Conservation (phyloP, 495 filamentous ascomycete species). For the Podospora australis region DNA sequence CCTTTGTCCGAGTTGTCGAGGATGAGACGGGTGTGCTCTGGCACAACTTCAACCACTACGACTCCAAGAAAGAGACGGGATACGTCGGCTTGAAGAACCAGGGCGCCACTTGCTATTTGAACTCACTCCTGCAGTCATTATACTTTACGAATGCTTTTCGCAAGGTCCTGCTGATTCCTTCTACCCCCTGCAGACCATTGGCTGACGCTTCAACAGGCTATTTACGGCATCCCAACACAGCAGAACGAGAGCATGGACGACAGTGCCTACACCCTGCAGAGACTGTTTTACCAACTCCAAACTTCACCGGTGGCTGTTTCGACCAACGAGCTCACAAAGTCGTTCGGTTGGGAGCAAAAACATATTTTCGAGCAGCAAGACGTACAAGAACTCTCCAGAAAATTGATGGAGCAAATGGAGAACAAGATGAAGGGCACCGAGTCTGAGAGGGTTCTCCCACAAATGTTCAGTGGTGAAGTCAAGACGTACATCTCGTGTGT, state of each 20-base stretch:
- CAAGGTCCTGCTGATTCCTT: slow-evolving; percentile 43
- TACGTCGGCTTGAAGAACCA: slow-evolving; percentile 97
- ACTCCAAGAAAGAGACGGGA: slow-evolving; percentile 97
- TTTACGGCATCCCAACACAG: slow-evolving; percentile 92
- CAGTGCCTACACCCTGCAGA: slow-evolving; percentile 88
- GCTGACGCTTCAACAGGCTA: slow-evolving; percentile 53
- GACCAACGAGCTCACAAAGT: slow-evolving; percentile 86
- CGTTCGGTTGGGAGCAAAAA: slow-evolving; percentile 95
- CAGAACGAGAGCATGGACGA: slow-evolving; percentile 72
- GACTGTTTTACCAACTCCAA: slow-evolving; percentile 91
- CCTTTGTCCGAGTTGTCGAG: slow-evolving; percentile 89
- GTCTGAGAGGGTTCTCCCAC: slow-evolving; percentile 83
- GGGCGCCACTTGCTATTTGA: slow-evolving; percentile 96
- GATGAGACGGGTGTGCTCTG: slow-evolving; percentile 98
- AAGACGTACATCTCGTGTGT: slow-evolving; percentile 99
- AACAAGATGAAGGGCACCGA: slow-evolving; percentile 96
- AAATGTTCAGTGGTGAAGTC: slow-evolving; percentile 91
- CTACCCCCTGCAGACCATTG: background rate
- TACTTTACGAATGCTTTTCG: slow-evolving; percentile 97
- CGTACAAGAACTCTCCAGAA: slow-evolving; percentile 92
- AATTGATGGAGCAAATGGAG: slow-evolving; percentile 94
- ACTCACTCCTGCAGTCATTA: slow-evolving; percentile 91
- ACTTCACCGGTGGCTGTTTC: slow-evolving; percentile 73
- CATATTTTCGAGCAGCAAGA: slow-evolving; percentile 99
- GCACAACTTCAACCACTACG: slow-evolving; percentile 98